Evolutionary conservation across 805 yeast species (phyloP).

Genomic region (Ogataea corticis): DNA sequence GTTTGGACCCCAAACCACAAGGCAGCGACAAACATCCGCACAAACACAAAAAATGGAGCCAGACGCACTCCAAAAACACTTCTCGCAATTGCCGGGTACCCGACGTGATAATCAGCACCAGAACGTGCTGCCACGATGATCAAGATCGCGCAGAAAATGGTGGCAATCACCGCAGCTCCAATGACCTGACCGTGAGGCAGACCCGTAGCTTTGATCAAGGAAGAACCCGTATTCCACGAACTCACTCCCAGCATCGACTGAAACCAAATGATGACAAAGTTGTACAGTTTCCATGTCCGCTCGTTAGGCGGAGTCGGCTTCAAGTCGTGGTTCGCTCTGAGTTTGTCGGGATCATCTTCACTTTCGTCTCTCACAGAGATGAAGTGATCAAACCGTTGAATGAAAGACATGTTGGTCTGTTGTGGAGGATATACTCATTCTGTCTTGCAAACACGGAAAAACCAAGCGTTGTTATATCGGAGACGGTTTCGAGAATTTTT

Average conservation of each 20-base stretch:
- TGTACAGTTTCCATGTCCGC: slow-evolving; percentile 37
- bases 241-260: slow-evolving; percentile 30
- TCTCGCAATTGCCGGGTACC: slow-evolving; percentile 40
- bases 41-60: slow-evolving; percentile 36
- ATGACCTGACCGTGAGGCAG: slow-evolving; percentile 23
- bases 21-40: slow-evolving; percentile 37
- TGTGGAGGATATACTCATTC: not conserved
- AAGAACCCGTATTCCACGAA: slow-evolving; percentile 33
- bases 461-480: too few relatives aligned
- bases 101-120: slow-evolving; percentile 34
- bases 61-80: slow-evolving; percentile 39
- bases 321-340: slow-evolving; percentile 38
- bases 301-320: slow-evolving; percentile 39
- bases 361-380: slow-evolving; percentile 19
- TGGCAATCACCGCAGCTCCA: slow-evolving; percentile 17
- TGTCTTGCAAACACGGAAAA: too few relatives aligned
- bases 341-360: slow-evolving; percentile 24
- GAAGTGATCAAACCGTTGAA: slow-evolving; percentile 27
- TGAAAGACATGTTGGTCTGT: slow-evolving; percentile 22
- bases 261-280: slow-evolving; percentile 28
- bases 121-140: slow-evolving; percentile 22
- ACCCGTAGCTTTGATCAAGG: slow-evolving; percentile 26
- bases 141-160: slow-evolving; percentile 15
- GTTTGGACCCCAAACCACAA: slow-evolving; percentile 43
- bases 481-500: too few relatives aligned